phyloP scores from a whole-genome alignment of 148 eudicot species.

The Heliamphora exappendiculata region DNA sequence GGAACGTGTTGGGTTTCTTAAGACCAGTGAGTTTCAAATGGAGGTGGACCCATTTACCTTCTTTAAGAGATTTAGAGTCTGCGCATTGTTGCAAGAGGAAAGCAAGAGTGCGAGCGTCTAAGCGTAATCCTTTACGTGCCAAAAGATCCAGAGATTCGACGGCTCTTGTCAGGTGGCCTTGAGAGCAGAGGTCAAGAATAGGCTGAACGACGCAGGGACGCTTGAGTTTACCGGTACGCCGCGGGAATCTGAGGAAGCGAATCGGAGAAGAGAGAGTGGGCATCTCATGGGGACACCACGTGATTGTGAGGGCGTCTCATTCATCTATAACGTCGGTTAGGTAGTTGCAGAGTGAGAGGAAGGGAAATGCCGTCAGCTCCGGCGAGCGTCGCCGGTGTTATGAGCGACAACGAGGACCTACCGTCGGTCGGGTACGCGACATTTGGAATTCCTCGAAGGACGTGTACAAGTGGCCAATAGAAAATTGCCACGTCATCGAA shows the following conservation, averaged over 20 bases:
- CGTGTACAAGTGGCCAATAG: background rate
- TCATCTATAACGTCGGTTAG: background rate
- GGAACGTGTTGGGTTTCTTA: slow-evolving; percentile 45
- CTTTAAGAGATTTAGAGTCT: slow-evolving; percentile 34
- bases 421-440: background rate
- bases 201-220: slow-evolving; percentile 39
- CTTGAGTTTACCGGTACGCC: slow-evolving; percentile 3
- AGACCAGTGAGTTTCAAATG: slow-evolving; percentile 55
- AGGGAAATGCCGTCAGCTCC: background rate
- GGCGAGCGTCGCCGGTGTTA: background rate
- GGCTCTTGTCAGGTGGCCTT: slow-evolving; percentile 51
- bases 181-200: slow-evolving; percentile 42
- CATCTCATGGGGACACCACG: slow-evolving; percentile 56
- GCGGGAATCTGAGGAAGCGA: slow-evolving; percentile 12
- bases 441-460: background rate
- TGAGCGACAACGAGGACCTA: background rate
- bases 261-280: slow-evolving; percentile 27
- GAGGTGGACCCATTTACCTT: slow-evolving; percentile 77
- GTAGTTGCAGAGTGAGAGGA: background rate
- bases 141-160: slow-evolving; percentile 29
- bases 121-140: slow-evolving; percentile 42
- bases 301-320: slow-evolving; percentile 28
- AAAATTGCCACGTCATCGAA: background rate
- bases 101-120: slow-evolving; percentile 38
- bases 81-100: slow-evolving; percentile 49